Evolutionary conservation across 129 eudicot genomes (phyloP).

Genomic region (Tagetes patula): DNA sequence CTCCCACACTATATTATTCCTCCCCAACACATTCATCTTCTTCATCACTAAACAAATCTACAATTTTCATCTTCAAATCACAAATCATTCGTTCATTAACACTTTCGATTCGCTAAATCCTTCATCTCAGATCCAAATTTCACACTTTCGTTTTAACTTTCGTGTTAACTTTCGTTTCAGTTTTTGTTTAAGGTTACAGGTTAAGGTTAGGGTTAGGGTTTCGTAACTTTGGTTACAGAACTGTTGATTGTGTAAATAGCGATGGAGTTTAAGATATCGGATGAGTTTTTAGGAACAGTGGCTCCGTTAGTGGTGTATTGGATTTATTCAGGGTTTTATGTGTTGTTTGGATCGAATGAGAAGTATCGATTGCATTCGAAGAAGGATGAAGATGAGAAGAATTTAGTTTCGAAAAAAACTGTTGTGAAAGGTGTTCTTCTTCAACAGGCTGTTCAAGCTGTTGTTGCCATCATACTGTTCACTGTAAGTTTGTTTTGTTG

Average conservation of each 20-base stretch:
- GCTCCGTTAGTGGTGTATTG: slow-evolving; percentile 77
- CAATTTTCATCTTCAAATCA: not conserved
- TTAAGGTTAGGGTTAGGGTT: slow-evolving; percentile 17
- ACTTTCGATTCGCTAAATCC: not conserved
- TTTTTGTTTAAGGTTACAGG: too few species aligned
- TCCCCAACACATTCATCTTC: slow-evolving; percentile 3
- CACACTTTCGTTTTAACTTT: not conserved
- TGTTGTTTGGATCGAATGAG: slow-evolving; percentile 55
- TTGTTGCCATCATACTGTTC: slow-evolving; percentile 62
- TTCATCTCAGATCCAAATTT: not conserved
- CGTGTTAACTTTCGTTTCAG: too few species aligned
- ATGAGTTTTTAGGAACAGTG: slow-evolving; percentile 80
- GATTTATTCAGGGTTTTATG: slow-evolving; percentile 71
- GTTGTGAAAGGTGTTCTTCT: slow-evolving; percentile 82
- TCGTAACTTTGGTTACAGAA: not conserved
- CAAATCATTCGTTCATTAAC: slow-evolving; percentile 2
- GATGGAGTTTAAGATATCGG: slow-evolving; percentile 56
- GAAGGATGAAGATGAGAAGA: slow-evolving; percentile 71
- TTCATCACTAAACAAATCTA: not conserved
- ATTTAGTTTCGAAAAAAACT: slow-evolving; percentile 55
- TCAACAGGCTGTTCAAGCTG: slow-evolving; percentile 67
- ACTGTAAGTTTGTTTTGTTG: slow-evolving; percentile 43
- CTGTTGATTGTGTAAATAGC: not conserved
- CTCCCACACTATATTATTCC: slow-evolving; percentile 21
- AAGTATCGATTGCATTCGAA: slow-evolving; percentile 62